phyloP scores from a whole-genome alignment of 805 yeast species.

The Ogataea pignaliae region DNA sequence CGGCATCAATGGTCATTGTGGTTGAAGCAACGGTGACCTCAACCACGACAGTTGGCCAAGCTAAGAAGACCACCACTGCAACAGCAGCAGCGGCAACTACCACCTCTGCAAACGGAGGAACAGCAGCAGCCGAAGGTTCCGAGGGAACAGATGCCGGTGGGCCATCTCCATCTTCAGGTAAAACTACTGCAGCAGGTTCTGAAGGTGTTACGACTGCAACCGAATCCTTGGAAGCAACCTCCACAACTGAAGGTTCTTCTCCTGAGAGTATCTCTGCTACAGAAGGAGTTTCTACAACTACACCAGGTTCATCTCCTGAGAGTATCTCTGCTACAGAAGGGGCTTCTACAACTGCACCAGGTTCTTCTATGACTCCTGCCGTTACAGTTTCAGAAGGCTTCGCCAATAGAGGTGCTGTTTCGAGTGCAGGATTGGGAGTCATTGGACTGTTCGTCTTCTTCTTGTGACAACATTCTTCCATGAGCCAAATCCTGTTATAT shows the following conservation, averaged over 20 bases:
- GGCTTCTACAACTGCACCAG: not conserved
- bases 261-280: not conserved
- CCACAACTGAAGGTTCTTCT: not conserved
- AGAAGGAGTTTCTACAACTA: not conserved
- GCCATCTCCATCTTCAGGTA: no score
- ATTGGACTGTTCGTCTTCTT: no score
- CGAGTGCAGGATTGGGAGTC: no score
- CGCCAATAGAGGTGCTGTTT: no score
- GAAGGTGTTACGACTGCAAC: no score
- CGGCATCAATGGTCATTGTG: not conserved
- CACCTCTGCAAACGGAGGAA: not conserved
- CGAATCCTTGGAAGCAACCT: no score
- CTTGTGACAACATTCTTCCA: no score
- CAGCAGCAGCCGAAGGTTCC: not conserved
- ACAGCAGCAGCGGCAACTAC: not conserved
- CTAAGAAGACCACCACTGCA: not conserved
- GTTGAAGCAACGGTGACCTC: not conserved
- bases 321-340: not conserved
- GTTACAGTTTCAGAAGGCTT: not conserved
- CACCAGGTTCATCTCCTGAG: not conserved
- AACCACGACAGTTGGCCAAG: not conserved
- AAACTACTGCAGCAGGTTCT: no score
- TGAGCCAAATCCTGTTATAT: no score
- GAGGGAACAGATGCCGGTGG: no score
- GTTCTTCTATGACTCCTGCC: not conserved